A percentile compares a stretch with the other conserved stretches of the same genome.
Evolutionary conservation across 306 rosid genomes (phyloP).

Genomic region (Rosa persica): DNA sequence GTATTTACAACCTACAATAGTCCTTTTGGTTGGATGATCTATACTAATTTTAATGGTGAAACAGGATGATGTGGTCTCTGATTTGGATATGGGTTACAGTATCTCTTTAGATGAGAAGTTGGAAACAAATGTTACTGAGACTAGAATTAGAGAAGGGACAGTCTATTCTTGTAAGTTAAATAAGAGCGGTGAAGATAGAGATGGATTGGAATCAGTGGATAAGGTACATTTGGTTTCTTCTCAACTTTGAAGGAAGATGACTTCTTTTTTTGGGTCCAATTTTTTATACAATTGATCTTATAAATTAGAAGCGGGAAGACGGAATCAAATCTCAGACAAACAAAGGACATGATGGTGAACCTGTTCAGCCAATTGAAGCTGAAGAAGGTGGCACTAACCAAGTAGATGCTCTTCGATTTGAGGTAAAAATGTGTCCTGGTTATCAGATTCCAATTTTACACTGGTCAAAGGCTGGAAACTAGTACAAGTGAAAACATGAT

Average conservation of each 20-base stretch:
- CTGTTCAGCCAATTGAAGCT: constrained; percentile 38
- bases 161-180: constrained; percentile 19
- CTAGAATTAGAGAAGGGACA: constrained; percentile 25
- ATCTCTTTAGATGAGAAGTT: constrained; percentile 36
- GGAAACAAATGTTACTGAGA: constrained; percentile 36
- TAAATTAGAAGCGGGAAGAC: constrained; percentile 45
- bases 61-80: constrained; percentile 45
- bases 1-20: background rate
- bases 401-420: constrained; percentile 69
- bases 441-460: background rate
- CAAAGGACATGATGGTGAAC: constrained; percentile 37
- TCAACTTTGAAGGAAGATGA: constrained; percentile 11
- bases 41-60: constrained; percentile 31
- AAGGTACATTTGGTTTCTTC: constrained; percentile 33
- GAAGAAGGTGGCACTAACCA: constrained; percentile 35
- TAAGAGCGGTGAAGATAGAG: constrained; percentile 29
- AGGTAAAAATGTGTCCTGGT: constrained; percentile 43
- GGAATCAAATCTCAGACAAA: constrained; percentile 23
- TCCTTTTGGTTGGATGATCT: constrained; percentile 7
- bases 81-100: constrained; percentile 28
- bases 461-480: background rate
- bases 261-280: constrained; percentile 13
- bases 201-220: constrained; percentile 11
- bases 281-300: constrained; percentile 5
- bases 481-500: background rate